phyloP scores from a whole-genome alignment of 2,329 filamentous ascomycete genomes.

The Ceratocystis colombiana region DNA sequence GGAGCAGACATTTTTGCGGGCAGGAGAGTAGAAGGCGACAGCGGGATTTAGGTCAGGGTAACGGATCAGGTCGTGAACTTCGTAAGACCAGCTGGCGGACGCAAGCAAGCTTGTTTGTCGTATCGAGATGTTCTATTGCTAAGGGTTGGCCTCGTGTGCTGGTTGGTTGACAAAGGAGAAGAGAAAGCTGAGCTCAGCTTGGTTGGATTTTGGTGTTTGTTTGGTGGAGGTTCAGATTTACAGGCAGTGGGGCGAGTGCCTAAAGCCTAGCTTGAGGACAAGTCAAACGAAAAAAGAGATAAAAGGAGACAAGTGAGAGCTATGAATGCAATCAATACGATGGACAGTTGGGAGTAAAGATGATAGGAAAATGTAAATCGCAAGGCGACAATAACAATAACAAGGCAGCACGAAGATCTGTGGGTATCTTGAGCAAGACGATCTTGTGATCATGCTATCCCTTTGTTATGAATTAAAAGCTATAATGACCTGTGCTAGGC shows the following conservation, averaged over 20 bases:
- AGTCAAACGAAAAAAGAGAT: too few relatives aligned
- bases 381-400: too few relatives aligned
- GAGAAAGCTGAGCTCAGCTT: background rate
- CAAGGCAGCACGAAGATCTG: too few relatives aligned
- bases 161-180: background rate
- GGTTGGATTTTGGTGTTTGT: background rate
- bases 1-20: constrained; percentile 37
- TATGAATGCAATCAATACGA: background rate
- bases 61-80: background rate
- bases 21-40: background rate
- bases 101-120: background rate
- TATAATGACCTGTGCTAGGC: too few relatives aligned
- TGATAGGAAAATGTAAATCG: background rate
- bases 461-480: too few relatives aligned
- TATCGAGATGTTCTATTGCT: background rate
- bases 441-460: too few relatives aligned
- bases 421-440: too few relatives aligned
- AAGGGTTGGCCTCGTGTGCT: background rate
- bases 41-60: background rate
- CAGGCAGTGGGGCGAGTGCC: background rate
- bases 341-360: background rate
- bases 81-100: background rate
- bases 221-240: background rate
- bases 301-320: too few relatives aligned
- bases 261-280: background rate